Evolutionary conservation across 495 filamentous ascomycete genomes (phyloP), one percentile per base, ranked within the genome.

Genomic region (Halenospora varia): DNA sequence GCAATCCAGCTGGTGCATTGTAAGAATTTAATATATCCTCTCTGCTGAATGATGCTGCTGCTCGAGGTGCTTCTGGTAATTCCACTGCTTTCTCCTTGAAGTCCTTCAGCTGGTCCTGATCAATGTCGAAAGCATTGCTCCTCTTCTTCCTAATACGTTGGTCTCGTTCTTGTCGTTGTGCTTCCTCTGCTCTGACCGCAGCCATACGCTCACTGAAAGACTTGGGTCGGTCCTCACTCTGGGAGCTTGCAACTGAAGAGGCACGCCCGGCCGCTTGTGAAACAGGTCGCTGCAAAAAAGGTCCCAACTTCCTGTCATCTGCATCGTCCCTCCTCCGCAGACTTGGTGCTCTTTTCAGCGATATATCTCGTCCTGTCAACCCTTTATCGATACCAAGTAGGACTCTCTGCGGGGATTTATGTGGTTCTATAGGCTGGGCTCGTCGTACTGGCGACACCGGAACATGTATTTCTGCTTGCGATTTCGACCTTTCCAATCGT

Each of bases 331-430:
- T 50, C 19, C 62, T 76, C 46, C 66, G 72, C 46, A 69, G 62
- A 61, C 70, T 76, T 55, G 88, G 82, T 0, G 90, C 85, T 59
- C 90, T 78, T 66, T 88, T 91, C 25, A 98, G 71, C 2, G 93
- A 97, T 40, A 98, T 80, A 66, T 96, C 90, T 40, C 79, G 82
- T 4, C 87, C 92, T 59, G 78, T 88, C 41, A 90, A 76, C 0
- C 90, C 90, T 66, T 94, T 95, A 67, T 96, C 92, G 46, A 98
- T 95, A 2, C 95, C 94, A 10, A 98, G 71, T 10, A 91, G 65
- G 19, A 90, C 82, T 59, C 95, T 79, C 22, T 87, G 82, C 10
- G 94, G 94, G 3, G 91, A 96, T 42, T 73, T 81, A n/a, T 83
- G 85, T 3, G 80, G 72, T 10, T 77, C 68, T 0, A 70, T 57